Evolutionary conservation across 2,329 filamentous ascomycete species (phyloP).

Genomic region (Sporothrix protearum): DNA sequence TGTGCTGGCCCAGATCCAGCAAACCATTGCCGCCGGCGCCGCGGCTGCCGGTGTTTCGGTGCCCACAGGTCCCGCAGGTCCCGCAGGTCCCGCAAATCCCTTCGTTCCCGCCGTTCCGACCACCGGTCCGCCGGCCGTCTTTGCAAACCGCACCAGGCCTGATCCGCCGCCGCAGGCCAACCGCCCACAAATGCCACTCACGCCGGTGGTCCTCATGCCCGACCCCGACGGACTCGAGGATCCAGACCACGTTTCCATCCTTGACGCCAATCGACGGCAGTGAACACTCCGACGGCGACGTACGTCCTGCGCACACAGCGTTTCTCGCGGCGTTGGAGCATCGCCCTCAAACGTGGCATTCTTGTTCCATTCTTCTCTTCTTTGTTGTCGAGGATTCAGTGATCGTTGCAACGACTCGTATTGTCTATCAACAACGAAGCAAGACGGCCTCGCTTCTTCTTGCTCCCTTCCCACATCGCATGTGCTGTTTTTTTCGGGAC

Average conservation of each 20-base stretch:
- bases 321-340: too few relatives aligned
- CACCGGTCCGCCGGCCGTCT: not conserved
- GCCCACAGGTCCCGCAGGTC: too few relatives aligned
- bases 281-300: not conserved
- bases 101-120: not conserved
- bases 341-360: too few relatives aligned
- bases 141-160: not conserved
- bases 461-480: too few relatives aligned
- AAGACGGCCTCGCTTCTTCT: too few relatives aligned
- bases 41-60: not conserved
- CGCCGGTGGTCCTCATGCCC: not conserved
- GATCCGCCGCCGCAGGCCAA: not conserved
- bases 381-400: too few relatives aligned
- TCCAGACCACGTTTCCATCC: not conserved
- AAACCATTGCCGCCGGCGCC: not conserved
- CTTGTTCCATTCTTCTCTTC: too few relatives aligned
- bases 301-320: too few relatives aligned
- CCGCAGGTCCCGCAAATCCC: too few relatives aligned
- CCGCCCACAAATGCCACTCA: not conserved
- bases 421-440: too few relatives aligned
- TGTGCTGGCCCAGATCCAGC: not conserved
- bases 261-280: not conserved
- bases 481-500: too few relatives aligned
- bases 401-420: too few relatives aligned
- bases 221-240: not conserved